A percentile compares a stretch with the other conserved stretches of the same genome.
Conservation (phyloP, 495 filamentous ascomycete species). For the Symbiotaphrina buchneri region DNA sequence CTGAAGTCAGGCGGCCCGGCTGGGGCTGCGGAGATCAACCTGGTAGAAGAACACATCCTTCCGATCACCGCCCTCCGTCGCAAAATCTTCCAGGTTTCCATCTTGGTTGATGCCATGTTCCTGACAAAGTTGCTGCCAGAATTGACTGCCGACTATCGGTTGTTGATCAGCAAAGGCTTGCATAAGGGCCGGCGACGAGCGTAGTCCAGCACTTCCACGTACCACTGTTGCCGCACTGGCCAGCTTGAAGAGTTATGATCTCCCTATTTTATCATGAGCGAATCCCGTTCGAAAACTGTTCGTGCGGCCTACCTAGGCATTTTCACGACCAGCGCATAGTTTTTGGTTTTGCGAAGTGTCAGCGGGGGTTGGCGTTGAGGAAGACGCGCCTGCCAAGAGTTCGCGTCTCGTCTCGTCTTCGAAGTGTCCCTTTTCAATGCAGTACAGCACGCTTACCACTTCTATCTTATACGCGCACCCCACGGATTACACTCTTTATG, state of each 20-base stretch:
- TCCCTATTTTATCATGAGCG: constrained; percentile 59
- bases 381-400: no score
- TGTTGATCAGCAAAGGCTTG: no score
- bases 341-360: no score
- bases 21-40: constrained; percentile 11
- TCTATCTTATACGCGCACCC: no score
- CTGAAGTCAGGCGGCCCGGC: not conserved
- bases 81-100: constrained; percentile 88
- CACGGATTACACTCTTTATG: no score
- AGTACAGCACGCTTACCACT: no score
- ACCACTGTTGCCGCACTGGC: constrained; percentile 99
- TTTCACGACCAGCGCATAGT: no score
- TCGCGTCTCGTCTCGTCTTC: no score
- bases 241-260: constrained; percentile 97
- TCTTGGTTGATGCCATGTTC: constrained; percentile 96
- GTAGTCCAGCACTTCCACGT: no score
- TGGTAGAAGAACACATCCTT: constrained; percentile 99
- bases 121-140: constrained; percentile 93
- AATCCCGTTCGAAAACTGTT: not conserved
- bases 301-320: constrained; percentile 9
- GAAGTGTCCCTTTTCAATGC: no score
- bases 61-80: constrained; percentile 86
- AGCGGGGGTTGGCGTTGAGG: no score
- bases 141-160: constrained; percentile 53
- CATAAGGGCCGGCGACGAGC: no score